Base-by-base conservation (phyloP, 2,329 filamentous ascomycete species). In the Cylindrodendrum hubeiense region DNA sequence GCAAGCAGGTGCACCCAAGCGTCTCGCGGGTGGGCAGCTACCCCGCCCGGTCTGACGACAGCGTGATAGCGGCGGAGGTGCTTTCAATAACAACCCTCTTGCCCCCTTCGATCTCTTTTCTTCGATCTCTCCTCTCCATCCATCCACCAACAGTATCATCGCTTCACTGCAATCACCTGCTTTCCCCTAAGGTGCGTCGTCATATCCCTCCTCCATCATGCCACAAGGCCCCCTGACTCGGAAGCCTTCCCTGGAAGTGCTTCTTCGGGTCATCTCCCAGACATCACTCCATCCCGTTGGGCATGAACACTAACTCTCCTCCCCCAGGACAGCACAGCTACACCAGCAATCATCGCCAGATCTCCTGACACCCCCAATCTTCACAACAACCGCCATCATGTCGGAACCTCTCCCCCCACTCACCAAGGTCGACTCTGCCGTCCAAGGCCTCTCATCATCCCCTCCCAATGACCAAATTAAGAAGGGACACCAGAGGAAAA, bases 391-490 rank as follows among this genome's bases (percentile, higher is more conserved):
- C 53, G 60, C 63, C 69, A 78, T 59, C 74, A 81, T 81, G 79
- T 75, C 79, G 68, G 79, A 81, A 80, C 88, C 91, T 76, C 89
- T 97, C 79, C 87, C 88, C 82, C 88, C 91, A 76, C 89, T 97
- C 79, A 87, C 88, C 82, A 97, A 97, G 86, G 90, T 97, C 84
- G 95, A 98, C 83, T 97, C 95, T 66, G 94, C 93, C 84, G 90
- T 97, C 78, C 90, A 94, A 79, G 93, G 93, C 81, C 82, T 95
- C 75, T 87, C 89, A 71, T 87, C 88, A 75, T 90, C 90, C 64
- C 87, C 91, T 34, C 85, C 87, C 64, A 88, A 90, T 78, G 90
- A 94, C 79, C 67, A 69, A 24, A 46, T 62, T 7, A 72, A 72
- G 69, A 88, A 87, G 78, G 82, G 82, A 70, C 87, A 91, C 78